Evolutionary conservation across 495 filamentous ascomycete genomes (phyloP).

Genomic region (Parathielavia appendiculata): DNA sequence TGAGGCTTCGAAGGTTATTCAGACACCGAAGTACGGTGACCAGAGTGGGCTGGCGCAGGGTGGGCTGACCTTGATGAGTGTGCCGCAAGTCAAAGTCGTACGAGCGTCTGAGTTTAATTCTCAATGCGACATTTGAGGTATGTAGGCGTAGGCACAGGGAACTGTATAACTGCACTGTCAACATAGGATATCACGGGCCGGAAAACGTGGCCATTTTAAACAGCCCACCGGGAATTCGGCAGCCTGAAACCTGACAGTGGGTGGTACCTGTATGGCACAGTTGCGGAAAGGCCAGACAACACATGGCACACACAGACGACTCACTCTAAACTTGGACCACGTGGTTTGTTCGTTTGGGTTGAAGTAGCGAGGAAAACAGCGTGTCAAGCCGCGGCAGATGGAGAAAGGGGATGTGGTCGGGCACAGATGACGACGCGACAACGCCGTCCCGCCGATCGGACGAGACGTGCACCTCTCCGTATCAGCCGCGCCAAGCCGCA

Average conservation of each 20-base stretch:
- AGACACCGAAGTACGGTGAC: too few relatives aligned
- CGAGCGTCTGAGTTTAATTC: neutral
- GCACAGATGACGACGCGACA: constrained; percentile 23
- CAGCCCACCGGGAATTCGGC: neutral
- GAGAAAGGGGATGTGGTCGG: constrained; percentile 12
- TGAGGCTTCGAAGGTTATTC: neutral
- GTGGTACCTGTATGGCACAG: constrained; percentile 11
- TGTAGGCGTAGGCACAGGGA: neutral
- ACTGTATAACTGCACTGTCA: neutral
- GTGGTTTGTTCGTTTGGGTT: constrained; percentile 16
- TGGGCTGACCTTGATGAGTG: neutral
- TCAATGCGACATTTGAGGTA: neutral
- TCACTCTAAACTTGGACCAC: constrained; percentile 9
- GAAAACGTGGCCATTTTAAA: neutral
- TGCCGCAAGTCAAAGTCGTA: neutral
- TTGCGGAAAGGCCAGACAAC: constrained; percentile 5
- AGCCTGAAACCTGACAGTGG: constrained; percentile 10
- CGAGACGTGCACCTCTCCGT: constrained; percentile 1
- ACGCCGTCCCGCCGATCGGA: neutral
- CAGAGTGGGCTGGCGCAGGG: too few relatives aligned
- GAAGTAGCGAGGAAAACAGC: constrained; percentile 6
- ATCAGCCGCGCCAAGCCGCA: constrained; percentile 17
- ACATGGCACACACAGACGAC: neutral
- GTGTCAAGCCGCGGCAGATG: constrained; percentile 9
- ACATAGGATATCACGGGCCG: constrained; percentile 4